Percentiles rank a stretch among this genome's conserved stretches.
Evolutionary conservation across 495 filamentous ascomycete species (phyloP).

Genomic region (Aspergillus wentii): DNA sequence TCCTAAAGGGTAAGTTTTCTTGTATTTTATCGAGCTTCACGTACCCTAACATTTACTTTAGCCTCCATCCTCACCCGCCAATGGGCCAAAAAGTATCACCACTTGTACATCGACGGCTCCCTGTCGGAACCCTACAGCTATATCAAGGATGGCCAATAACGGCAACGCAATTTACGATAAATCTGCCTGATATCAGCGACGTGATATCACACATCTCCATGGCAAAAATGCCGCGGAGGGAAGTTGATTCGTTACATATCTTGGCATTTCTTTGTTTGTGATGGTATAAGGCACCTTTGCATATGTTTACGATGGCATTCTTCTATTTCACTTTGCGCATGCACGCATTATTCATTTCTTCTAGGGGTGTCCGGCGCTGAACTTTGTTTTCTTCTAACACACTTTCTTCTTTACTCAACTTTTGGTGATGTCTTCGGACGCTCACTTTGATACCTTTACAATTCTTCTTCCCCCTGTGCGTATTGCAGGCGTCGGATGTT

Average conservation of each 20-base stretch:
- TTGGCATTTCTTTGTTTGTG: slow-evolving; percentile 42
- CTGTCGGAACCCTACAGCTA: slow-evolving; percentile 32
- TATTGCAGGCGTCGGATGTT: slow-evolving; percentile 28
- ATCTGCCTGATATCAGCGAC: slow-evolving; percentile 14
- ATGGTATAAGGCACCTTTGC: slow-evolving; percentile 40
- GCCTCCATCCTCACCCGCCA: slow-evolving; percentile 86
- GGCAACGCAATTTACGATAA: slow-evolving; percentile 24
- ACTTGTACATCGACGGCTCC: slow-evolving; percentile 38
- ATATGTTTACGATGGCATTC: slow-evolving; percentile 44
- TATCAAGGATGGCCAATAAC: slow-evolving; percentile 35
- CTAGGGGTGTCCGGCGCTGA: slow-evolving; percentile 38
- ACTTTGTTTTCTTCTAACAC: slow-evolving; percentile 8
- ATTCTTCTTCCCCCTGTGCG: slow-evolving; percentile 20
- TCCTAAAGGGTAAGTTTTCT: slow-evolving; percentile 73
- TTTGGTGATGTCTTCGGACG: slow-evolving; percentile 25
- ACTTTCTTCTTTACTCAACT: slow-evolving; percentile 15
- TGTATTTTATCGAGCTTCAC: not conserved
- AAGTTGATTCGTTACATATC: slow-evolving; percentile 34
- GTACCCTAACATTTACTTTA: slow-evolving; percentile 31
- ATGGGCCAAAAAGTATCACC: slow-evolving; percentile 79
- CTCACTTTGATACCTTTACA: slow-evolving; percentile 31
- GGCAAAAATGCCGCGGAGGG: slow-evolving; percentile 17
- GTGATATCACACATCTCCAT: not conserved
- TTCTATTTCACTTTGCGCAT: slow-evolving; percentile 34
- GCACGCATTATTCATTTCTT: slow-evolving; percentile 30